A percentile compares a stretch with the other conserved stretches of the same genome.
Conservation (phyloP, 139 green algal genomes). For the Picochlorum sp. region DNA sequence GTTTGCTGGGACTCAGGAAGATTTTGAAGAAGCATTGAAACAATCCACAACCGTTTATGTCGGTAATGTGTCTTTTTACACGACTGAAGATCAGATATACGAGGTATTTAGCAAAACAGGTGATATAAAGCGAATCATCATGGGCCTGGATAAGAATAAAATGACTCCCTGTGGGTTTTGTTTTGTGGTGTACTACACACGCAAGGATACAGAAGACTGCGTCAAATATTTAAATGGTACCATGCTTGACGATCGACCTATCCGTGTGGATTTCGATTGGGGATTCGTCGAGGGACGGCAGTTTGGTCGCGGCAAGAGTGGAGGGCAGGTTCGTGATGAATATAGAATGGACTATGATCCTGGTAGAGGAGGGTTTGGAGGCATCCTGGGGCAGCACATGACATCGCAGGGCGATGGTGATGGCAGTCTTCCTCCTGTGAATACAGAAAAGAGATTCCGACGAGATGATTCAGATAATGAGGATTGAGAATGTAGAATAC, state of each 20-base stretch:
- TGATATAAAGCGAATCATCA: constrained; percentile 82
- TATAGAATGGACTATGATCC: constrained; percentile 88
- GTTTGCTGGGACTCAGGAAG: constrained; percentile 71
- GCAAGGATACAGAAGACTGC: constrained; percentile 68
- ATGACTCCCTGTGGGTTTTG: constrained; percentile 96
- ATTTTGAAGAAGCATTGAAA: constrained; percentile 67
- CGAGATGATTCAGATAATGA: constrained; percentile 19
- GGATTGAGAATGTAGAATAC: constrained; percentile 6
- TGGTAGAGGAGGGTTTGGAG: constrained; percentile 71
- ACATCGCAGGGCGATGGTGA: constrained; percentile 14
- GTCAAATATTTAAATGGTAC: constrained; percentile 89
- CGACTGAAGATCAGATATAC: constrained; percentile 92
- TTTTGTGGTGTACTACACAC: constrained; percentile 86
- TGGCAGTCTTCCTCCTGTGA: constrained; percentile 3
- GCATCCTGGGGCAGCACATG: constrained; percentile 34
- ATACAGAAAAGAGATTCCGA: constrained; percentile 8
- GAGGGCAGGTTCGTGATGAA: constrained; percentile 95
- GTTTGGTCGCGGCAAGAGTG: constrained; percentile 81
- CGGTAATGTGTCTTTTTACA: constrained; percentile 97
- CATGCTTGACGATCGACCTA: constrained; percentile 83
- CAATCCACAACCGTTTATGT: constrained; percentile 88
- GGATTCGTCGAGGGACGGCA: constrained; percentile 92
- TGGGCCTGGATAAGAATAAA: constrained; percentile 88
- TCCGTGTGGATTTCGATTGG: constrained; percentile 97
- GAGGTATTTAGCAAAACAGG: constrained; percentile 75